These are phyloP conservation scores for Inonotus hispidus DNA, from an alignment of 1,284 basidiomycete species.

Conservation along the genomic window DNA sequence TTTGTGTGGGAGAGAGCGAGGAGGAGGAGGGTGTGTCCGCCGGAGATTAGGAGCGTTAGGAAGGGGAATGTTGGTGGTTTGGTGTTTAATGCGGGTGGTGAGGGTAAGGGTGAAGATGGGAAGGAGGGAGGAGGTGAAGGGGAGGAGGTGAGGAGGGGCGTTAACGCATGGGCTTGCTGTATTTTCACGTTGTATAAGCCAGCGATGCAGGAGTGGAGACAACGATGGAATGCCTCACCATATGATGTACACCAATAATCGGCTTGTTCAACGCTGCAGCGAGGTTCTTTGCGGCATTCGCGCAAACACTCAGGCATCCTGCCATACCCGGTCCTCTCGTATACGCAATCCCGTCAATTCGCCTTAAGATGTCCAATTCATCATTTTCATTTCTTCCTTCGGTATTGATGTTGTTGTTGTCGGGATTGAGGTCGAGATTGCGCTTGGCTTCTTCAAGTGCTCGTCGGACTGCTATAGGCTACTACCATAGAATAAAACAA, in stretches of 20 bases:
- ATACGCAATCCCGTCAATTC: conserved; percentile 85
- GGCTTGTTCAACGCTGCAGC: conserved; percentile 76
- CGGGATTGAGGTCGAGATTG: conserved; percentile 13
- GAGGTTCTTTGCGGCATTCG: conserved; percentile 75
- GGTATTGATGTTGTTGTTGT: no score
- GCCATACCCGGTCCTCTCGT: conserved; percentile 86
- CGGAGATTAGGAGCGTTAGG: conserved; percentile 81
- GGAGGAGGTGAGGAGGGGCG: conserved; percentile 65
- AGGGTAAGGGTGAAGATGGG: no score
- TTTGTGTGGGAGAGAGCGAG: conserved; percentile 54
- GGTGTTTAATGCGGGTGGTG: no score
- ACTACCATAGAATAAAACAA: conserved; percentile 13
- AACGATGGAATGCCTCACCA: conserved; percentile 48
- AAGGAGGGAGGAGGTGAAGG: no score
- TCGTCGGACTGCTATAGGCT: conserved; percentile 70
- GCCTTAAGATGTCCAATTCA: conserved; percentile 30
- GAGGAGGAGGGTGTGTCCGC: conserved; percentile 87
- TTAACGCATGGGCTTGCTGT: conserved; percentile 93
- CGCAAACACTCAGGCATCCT: conserved; percentile 74
- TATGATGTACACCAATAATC: conserved; percentile 87
- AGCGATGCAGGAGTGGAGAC: not conserved
- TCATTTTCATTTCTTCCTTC: no score
- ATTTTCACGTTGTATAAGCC: not conserved
- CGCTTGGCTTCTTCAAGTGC: conserved; percentile 66
- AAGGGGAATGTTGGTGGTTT: conserved; percentile 74